Evolutionary conservation across 345 rosid species (phyloP).

Genomic region (Theobroma cacao): DNA sequence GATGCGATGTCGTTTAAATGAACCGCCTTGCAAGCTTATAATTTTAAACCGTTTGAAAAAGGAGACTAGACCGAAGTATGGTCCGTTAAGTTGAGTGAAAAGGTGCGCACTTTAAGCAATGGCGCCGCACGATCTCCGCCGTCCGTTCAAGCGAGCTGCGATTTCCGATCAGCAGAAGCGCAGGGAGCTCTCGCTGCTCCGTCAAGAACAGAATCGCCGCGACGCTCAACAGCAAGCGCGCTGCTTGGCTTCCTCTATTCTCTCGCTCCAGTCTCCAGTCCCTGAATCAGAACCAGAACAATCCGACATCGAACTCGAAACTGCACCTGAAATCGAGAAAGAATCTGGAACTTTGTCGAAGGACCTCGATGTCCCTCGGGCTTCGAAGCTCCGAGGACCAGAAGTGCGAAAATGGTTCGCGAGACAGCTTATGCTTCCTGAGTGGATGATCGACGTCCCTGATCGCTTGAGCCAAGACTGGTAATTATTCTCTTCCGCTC

Average conservation of each 20-base stretch:
- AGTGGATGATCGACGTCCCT: slow-evolving; percentile 97
- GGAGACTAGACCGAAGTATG: not conserved
- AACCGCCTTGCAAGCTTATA: not conserved
- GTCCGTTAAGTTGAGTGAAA: not conserved
- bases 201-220: slow-evolving; percentile 74
- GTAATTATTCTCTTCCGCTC: slow-evolving; percentile 25
- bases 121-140: slow-evolving; percentile 81
- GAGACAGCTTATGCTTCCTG: slow-evolving; percentile 85
- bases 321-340: slow-evolving; percentile 23
- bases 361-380: slow-evolving; percentile 58
- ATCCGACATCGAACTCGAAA: slow-evolving; percentile 29
- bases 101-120: slow-evolving; percentile 18
- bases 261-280: slow-evolving; percentile 46
- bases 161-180: slow-evolving; percentile 93
- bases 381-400: slow-evolving; percentile 70
- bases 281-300: slow-evolving; percentile 39
- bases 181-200: slow-evolving; percentile 53
- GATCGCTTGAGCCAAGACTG: slow-evolving; percentile 67
- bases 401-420: slow-evolving; percentile 88
- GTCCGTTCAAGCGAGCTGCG: slow-evolving; percentile 77
- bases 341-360: slow-evolving; percentile 31
- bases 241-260: slow-evolving; percentile 68
- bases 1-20: not conserved
- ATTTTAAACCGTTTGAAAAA: not conserved
- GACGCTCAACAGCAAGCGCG: slow-evolving; percentile 90